A percentile compares a stretch with the other conserved stretches of the same genome.
phyloP scores from a whole-genome alignment of 2,329 filamentous ascomycete species.

The Stenocarpella maydis region DNA sequence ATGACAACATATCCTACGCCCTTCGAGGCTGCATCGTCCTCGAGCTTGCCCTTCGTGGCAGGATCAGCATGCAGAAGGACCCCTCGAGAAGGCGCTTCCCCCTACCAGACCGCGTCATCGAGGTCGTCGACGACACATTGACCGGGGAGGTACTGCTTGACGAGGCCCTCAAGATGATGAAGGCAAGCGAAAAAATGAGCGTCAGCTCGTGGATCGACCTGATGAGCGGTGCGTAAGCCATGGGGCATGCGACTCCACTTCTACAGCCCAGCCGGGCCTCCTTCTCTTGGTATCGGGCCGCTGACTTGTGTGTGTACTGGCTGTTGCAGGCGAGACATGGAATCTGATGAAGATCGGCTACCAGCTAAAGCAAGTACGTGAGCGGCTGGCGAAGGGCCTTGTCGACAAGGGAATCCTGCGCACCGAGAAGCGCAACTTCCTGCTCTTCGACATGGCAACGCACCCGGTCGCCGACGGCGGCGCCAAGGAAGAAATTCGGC shows the following conservation, averaged over 20 bases:
- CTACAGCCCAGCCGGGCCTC: not conserved
- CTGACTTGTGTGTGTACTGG: conserved; percentile 14
- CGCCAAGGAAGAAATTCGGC: conserved; percentile 96
- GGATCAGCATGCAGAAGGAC: conserved; percentile 99
- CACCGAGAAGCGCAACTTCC: conserved; percentile 98
- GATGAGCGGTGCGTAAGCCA: conserved; percentile 84
- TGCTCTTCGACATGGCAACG: conserved; percentile 99
- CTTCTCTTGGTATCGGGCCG: conserved; percentile 2
- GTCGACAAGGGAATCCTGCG: conserved; percentile 98
- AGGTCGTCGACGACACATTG: conserved; percentile 95
- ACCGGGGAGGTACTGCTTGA: conserved; percentile 97
- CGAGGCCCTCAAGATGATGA: conserved; percentile 99
- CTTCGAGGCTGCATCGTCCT: conserved; percentile 97
- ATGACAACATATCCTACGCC: conserved; percentile 99
- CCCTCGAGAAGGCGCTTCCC: conserved; percentile 90
- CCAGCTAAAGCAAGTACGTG: conserved; percentile 98
- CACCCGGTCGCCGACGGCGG: conserved; percentile 96
- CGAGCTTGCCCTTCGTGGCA: conserved; percentile 93
- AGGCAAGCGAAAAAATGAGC: conserved; percentile 99
- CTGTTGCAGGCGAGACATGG: conserved; percentile 87
- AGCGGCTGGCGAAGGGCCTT: conserved; percentile 94
- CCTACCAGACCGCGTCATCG: conserved; percentile 90
- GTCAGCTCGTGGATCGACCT: conserved; percentile 99
- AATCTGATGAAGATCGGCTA: conserved; percentile 99
- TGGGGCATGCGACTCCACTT: not conserved